Conservation (phyloP, 2,329 filamentous ascomycete genomes). For the Botrytis byssoidea region DNA sequence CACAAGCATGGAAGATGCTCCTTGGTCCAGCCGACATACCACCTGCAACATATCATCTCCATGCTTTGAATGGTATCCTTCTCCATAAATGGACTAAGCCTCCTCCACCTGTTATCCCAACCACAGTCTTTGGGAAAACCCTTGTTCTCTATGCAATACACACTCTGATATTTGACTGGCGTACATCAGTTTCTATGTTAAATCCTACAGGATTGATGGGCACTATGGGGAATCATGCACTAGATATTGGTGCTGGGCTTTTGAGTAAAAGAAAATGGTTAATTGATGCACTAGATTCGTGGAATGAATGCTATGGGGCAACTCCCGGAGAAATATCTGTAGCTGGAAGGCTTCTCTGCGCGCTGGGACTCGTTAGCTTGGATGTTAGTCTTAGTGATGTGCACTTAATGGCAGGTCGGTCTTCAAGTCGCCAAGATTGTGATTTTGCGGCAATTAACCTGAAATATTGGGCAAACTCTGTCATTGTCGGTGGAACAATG, state of each 20-base stretch:
- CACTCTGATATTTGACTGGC: slow-evolving; percentile 38
- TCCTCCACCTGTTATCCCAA: slow-evolving; percentile 30
- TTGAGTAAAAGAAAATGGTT: slow-evolving; percentile 29
- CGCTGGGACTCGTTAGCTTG: slow-evolving; percentile 32
- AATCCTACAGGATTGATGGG: slow-evolving; percentile 36
- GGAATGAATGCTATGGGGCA: slow-evolving; percentile 32
- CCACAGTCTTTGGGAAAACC: slow-evolving; percentile 32
- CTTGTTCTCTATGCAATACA: slow-evolving; percentile 36
- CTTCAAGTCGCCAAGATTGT: slow-evolving; percentile 30
- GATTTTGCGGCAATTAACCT: slow-evolving; percentile 36
- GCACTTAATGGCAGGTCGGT: slow-evolving; percentile 36
- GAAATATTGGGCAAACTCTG: slow-evolving; percentile 35
- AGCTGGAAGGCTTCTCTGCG: slow-evolving; percentile 29
- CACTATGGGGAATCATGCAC: slow-evolving; percentile 30
- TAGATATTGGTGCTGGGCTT: slow-evolving; percentile 33
- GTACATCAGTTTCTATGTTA: slow-evolving; percentile 34
- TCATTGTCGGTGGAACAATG: slow-evolving; percentile 33
- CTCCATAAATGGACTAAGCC: slow-evolving; percentile 36
- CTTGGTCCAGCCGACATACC: slow-evolving; percentile 29
- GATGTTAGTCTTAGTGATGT: slow-evolving; percentile 36
- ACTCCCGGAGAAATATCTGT: slow-evolving; percentile 4
- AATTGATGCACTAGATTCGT: slow-evolving; percentile 33
- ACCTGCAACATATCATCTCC: slow-evolving; percentile 33
- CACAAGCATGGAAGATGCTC: slow-evolving; percentile 32
- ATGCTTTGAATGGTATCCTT: slow-evolving; percentile 35